These are phyloP conservation scores for Rheum nobile DNA, from an alignment of 148 eudicot genomes.

Conservation along the genomic window DNA sequence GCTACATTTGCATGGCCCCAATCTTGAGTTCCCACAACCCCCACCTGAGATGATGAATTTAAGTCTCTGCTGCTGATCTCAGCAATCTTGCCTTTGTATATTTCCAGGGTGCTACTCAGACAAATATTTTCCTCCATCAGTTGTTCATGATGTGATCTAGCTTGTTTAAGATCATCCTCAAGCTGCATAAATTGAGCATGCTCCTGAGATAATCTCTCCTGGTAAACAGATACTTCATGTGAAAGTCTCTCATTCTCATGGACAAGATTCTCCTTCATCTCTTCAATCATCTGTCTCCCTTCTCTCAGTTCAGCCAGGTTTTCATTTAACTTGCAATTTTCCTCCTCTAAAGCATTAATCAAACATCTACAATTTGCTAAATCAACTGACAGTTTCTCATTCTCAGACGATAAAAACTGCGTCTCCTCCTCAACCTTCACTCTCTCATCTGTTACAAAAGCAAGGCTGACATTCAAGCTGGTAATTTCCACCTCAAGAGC, in stretches of 20 bases:
- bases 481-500: constrained; percentile 29
- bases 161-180: constrained; percentile 44
- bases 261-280: constrained; percentile 19
- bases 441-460: constrained; percentile 22
- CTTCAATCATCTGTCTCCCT: constrained; percentile 29
- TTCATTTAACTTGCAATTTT: constrained; percentile 27
- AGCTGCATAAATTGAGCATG: constrained; percentile 30
- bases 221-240: constrained; percentile 24
- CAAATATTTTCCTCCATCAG: constrained; percentile 43
- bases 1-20: constrained; percentile 8
- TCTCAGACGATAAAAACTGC: constrained; percentile 21
- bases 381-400: constrained; percentile 22
- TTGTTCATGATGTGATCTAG: constrained; percentile 38
- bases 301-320: constrained; percentile 22
- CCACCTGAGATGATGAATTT: constrained; percentile 22
- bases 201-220: constrained; percentile 35
- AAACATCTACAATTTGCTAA: constrained; percentile 26
- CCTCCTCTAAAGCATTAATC: constrained; percentile 25
- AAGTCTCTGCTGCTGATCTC: constrained; percentile 19
- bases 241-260: constrained; percentile 36
- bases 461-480: constrained; percentile 23
- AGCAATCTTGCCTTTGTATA: constrained; percentile 25
- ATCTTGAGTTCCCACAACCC: constrained; percentile 16
- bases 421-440: constrained; percentile 36
- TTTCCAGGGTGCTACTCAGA: constrained; percentile 33